Conservation (phyloP, 306 rosid genomes). For the Inga leiocalycina region DNA sequence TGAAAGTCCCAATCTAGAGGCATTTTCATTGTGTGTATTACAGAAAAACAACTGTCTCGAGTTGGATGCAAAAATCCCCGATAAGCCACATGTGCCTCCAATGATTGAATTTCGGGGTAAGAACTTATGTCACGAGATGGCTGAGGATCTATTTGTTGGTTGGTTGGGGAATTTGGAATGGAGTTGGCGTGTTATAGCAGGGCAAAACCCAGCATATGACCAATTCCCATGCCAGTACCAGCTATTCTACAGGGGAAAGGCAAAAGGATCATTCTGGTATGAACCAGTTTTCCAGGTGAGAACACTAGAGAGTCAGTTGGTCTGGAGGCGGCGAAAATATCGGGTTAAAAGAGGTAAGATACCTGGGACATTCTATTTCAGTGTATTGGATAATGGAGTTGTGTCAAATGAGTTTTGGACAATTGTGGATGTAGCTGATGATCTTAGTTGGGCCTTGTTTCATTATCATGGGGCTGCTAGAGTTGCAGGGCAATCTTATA, state of each 20-base stretch:
- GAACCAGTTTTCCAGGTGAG: conserved; percentile 71
- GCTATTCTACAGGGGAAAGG: conserved; percentile 69
- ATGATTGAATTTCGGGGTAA: conserved; percentile 50
- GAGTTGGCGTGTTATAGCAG: conserved; percentile 79
- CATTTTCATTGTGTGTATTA: conserved; percentile 68
- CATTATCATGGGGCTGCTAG: conserved; percentile 68
- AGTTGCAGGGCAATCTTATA: conserved; percentile 70
- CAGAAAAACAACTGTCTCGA: conserved; percentile 71
- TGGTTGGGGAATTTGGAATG: conserved; percentile 65
- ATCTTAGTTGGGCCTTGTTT: conserved; percentile 69
- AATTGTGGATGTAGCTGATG: conserved; percentile 58
- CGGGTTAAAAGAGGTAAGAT: conserved; percentile 57
- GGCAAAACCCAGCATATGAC: conserved; percentile 73
- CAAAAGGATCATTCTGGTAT: conserved; percentile 76
- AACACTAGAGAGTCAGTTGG: conserved; percentile 61
- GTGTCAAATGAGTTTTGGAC: conserved; percentile 75
- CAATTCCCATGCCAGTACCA: conserved; percentile 75
- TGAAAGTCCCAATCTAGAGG: conserved; percentile 62
- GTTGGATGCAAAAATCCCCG: conserved; percentile 61
- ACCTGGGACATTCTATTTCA: conserved; percentile 64
- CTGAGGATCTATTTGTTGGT: conserved; percentile 70
- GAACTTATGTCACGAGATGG: conserved; percentile 47
- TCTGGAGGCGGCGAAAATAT: conserved; percentile 67
- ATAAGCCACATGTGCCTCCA: conserved; percentile 54
- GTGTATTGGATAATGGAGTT: conserved; percentile 70